Percentiles rank a stretch among this genome's conserved stretches.
phyloP scores from a whole-genome alignment of 805 yeast species.

The Hanseniaspora nectarophila region DNA sequence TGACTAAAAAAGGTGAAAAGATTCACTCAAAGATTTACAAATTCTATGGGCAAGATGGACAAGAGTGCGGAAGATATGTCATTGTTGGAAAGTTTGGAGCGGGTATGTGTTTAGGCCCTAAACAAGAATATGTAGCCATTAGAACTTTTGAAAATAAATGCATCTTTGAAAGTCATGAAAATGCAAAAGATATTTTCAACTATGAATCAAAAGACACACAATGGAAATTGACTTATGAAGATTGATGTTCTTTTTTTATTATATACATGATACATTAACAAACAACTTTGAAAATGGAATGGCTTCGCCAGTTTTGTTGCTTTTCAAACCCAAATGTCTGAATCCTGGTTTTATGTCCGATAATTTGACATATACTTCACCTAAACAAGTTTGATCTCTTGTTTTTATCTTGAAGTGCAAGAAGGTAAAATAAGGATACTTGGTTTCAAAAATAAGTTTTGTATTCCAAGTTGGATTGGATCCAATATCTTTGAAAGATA shows the following conservation, averaged over 20 bases:
- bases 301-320: slow-evolving; percentile 63
- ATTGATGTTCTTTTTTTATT: not conserved
- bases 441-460: slow-evolving; percentile 33
- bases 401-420: slow-evolving; percentile 42
- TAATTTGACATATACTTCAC: slow-evolving; percentile 50
- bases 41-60: not conserved
- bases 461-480: slow-evolving; percentile 79
- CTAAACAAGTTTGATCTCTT: slow-evolving; percentile 34
- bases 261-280: slow-evolving; percentile 21
- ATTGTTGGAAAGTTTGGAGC: slow-evolving; percentile 42
- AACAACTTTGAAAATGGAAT: slow-evolving; percentile 48
- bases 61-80: slow-evolving; percentile 33
- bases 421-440: slow-evolving; percentile 40
- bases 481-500: slow-evolving; percentile 51
- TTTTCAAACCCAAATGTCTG: slow-evolving; percentile 68
- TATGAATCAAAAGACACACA: not conserved
- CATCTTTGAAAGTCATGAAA: slow-evolving; percentile 10
- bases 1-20: not conserved
- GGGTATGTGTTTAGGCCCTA: slow-evolving; percentile 33
- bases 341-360: slow-evolving; percentile 64
- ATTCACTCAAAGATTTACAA: slow-evolving; percentile 14
- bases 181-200: slow-evolving; percentile 2
- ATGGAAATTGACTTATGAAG: slow-evolving; percentile 2
- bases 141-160: slow-evolving; percentile 11
- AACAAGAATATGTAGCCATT: slow-evolving; percentile 15